Percentiles rank a stretch among this genome's conserved stretches.
Evolutionary conservation across 495 filamentous ascomycete genomes (phyloP).

Genomic region (Xylaria cubensis): DNA sequence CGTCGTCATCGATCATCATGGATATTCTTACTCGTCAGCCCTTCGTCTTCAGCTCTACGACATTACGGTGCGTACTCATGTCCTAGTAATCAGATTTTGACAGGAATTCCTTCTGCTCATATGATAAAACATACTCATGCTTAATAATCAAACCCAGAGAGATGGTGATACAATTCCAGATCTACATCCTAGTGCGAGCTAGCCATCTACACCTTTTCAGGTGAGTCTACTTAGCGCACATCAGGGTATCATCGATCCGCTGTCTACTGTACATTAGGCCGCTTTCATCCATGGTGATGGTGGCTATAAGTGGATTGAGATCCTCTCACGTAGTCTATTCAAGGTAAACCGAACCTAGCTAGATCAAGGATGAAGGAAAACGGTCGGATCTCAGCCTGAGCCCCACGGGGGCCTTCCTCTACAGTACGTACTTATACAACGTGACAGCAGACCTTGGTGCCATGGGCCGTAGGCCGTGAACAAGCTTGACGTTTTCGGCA

Average conservation of each 20-base stretch:
- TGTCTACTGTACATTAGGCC: constrained; percentile 14
- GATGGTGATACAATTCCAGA: background rate
- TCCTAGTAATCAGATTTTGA: background rate
- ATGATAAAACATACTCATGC: background rate
- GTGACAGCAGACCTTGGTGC: background rate
- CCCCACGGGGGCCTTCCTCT: background rate
- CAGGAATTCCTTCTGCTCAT: background rate
- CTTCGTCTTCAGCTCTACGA: background rate
- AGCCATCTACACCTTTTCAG: background rate
- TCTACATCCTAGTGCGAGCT: background rate
- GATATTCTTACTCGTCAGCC: background rate
- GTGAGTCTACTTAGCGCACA: background rate
- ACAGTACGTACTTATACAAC: background rate
- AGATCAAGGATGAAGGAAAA: constrained; percentile 16
- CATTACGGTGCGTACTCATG: background rate
- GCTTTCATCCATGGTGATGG: constrained; percentile 1
- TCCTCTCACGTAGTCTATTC: background rate
- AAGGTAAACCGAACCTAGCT: background rate
- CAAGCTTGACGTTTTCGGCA: background rate
- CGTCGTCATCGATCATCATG: constrained; percentile 20
- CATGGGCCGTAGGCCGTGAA: background rate
- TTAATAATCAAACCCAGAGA: background rate
- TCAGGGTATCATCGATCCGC: constrained; percentile 5
- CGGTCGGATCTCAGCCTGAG: constrained; percentile 17
- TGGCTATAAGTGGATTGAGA: background rate